Evolutionary conservation across 352 stramenopile species (phyloP).

Genomic region (Peronospora destructor): DNA sequence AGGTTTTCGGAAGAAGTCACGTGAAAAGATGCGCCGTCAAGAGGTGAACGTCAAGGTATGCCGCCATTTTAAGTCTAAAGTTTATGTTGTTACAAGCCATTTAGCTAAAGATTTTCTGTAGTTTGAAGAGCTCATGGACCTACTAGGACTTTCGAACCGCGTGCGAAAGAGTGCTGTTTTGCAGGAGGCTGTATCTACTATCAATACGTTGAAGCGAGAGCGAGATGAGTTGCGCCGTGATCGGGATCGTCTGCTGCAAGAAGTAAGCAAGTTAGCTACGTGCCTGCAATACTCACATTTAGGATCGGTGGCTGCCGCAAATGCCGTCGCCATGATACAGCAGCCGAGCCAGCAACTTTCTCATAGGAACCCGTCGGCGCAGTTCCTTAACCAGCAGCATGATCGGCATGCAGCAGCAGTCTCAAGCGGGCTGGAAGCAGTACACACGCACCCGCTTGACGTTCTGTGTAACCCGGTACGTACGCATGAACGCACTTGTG

Average conservation of each 20-base stretch:
- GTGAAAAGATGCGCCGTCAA: conserved; percentile 71
- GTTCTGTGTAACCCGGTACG: conserved; percentile 33
- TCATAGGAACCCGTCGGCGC: conserved; percentile 23
- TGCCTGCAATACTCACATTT: conserved; percentile 63
- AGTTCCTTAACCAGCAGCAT: conserved; percentile 18
- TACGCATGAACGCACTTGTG: conserved; percentile 14
- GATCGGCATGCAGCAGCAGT: conserved; percentile 16
- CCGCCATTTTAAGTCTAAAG: not conserved
- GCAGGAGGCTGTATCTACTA: conserved; percentile 57
- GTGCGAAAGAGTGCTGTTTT: conserved; percentile 69
- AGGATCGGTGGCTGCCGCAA: conserved; percentile 40
- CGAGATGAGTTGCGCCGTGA: conserved; percentile 54
- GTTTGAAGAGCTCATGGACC: conserved; percentile 67
- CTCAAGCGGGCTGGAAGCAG: conserved; percentile 22
- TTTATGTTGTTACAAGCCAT: not conserved
- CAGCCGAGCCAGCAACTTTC: conserved; percentile 25
- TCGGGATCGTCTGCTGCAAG: conserved; percentile 52
- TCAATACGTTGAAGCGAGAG: conserved; percentile 57
- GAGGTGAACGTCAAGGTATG: conserved; percentile 75
- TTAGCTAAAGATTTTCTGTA: conserved; percentile 14
- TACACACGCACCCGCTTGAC: conserved; percentile 33
- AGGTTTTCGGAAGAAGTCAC: conserved; percentile 65
- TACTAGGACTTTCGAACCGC: conserved; percentile 67
- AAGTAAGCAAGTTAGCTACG: conserved; percentile 59
- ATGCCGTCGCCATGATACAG: conserved; percentile 36